These are phyloP conservation scores for Smittium culicis DNA, from an alignment of 371 early-diverging fungal species.

Conservation along the genomic window DNA sequence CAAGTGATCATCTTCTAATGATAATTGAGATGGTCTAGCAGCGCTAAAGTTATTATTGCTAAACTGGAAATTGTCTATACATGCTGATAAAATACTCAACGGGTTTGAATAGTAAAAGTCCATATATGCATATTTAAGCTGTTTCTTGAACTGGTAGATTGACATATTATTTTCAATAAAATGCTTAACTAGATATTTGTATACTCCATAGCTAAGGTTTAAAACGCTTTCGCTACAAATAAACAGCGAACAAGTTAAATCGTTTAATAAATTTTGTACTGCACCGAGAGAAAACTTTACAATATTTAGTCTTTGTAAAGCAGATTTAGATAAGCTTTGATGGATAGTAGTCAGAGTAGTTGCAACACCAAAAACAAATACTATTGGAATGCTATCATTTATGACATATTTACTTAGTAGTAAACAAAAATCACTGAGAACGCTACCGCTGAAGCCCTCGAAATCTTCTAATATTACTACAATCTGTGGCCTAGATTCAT, in stretches of 20 bases:
- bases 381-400: slow-evolving; percentile 46
- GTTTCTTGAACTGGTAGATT: slow-evolving; percentile 48
- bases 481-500: not conserved
- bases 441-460: slow-evolving; percentile 58
- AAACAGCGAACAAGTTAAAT: slow-evolving; percentile 50
- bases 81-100: slow-evolving; percentile 44
- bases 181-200: slow-evolving; percentile 58
- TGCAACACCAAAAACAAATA: slow-evolving; percentile 69
- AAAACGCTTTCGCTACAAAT: slow-evolving; percentile 37
- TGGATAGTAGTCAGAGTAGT: slow-evolving; percentile 70
- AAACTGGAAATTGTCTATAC: slow-evolving; percentile 7
- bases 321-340: slow-evolving; percentile 55
- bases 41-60: slow-evolving; percentile 9
- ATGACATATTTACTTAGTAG: slow-evolving; percentile 52
- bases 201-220: slow-evolving; percentile 51
- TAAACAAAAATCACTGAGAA: slow-evolving; percentile 57
- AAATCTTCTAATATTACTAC: slow-evolving; percentile 74
- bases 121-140: slow-evolving; percentile 70
- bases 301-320: slow-evolving; percentile 49
- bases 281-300: slow-evolving; percentile 65
- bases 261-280: slow-evolving; percentile 57
- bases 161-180: slow-evolving; percentile 67
- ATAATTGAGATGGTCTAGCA: slow-evolving; percentile 17
- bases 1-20: slow-evolving; percentile 22
- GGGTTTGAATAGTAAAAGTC: slow-evolving; percentile 76